These are phyloP conservation scores for Nemania diffusa DNA, from an alignment of 2,329 filamentous ascomycete genomes.

Conservation along the genomic window DNA sequence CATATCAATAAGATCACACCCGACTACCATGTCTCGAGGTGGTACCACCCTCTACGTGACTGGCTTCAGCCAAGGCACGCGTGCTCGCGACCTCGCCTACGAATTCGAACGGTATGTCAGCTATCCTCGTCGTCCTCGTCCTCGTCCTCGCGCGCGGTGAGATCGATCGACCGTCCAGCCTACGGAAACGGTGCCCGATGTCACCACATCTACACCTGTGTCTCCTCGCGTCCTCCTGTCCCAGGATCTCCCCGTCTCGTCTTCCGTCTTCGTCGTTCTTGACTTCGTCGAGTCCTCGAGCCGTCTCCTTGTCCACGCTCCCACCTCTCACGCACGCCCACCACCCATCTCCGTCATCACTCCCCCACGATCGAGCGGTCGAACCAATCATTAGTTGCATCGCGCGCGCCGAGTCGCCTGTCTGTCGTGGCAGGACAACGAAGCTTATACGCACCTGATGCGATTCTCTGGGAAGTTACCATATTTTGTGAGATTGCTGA, in stretches of 20 bases:
- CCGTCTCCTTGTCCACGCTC: conserved; percentile 48
- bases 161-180: conserved; percentile 57
- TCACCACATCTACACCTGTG: conserved; percentile 45
- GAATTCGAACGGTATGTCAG: conserved; percentile 99
- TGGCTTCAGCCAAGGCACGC: conserved; percentile 98
- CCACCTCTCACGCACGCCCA: conserved; percentile 48
- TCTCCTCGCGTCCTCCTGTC: conserved; percentile 49
- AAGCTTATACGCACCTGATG: conserved; percentile 48
- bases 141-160: conserved; percentile 57
- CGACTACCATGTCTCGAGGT: conserved; percentile 81
- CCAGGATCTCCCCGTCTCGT: conserved; percentile 48
- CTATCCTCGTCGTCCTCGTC: conserved; percentile 50
- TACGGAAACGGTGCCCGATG: conserved; percentile 51
- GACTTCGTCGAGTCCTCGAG: conserved; percentile 54
- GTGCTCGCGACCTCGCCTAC: conserved; percentile 98
- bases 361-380: conserved; percentile 61
- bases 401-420: conserved; percentile 51
- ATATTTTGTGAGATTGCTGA: conserved; percentile 55
- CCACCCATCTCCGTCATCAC: conserved; percentile 50
- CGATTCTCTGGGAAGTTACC: conserved; percentile 48
- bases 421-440: conserved; percentile 49
- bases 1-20: conserved; percentile 20
- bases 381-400: conserved; percentile 50
- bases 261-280: conserved; percentile 45
- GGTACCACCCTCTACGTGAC: conserved; percentile 97